A percentile compares a stretch with the other conserved stretches of the same genome.
phyloP scores from a whole-genome alignment of 306 rosid genomes.

The Pterocarpus santalinus region DNA sequence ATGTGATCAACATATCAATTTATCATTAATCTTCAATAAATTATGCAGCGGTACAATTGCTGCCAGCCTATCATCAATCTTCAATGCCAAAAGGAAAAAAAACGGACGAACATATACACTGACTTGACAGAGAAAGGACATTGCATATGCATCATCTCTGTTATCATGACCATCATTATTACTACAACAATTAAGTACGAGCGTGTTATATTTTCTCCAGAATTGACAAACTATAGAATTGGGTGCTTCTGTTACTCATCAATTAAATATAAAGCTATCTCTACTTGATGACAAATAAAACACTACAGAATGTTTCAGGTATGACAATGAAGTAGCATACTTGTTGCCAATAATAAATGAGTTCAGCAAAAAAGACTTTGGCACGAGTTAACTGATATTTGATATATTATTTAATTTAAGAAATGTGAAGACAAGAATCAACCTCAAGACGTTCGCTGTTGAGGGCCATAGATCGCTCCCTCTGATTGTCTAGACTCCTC shows the following conservation, averaged over 20 bases:
- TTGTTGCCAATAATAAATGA: no score
- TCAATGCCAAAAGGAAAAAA: neutral
- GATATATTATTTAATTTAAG: constrained; percentile 30
- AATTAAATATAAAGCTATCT: neutral
- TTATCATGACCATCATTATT: neutral
- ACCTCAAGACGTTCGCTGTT: constrained; percentile 99
- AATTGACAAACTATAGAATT: neutral
- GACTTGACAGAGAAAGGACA: neutral
- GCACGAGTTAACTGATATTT: constrained; percentile 2
- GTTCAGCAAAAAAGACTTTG: constrained; percentile 24
- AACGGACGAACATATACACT: neutral
- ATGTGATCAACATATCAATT: no score
- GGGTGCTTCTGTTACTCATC: neutral
- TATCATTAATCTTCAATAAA: neutral
- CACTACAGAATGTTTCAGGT: neutral
- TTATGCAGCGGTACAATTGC: neutral
- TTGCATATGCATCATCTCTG: constrained; percentile 9
- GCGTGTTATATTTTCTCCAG: neutral
- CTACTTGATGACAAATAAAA: neutral
- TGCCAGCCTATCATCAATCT: neutral
- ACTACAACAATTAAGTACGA: neutral
- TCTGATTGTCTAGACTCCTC: constrained; percentile 80
- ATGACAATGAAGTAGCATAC: neutral
- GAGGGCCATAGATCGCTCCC: constrained; percentile 89
- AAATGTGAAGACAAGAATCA: constrained; percentile 41